These are phyloP conservation scores for Teunomyces funiuensis DNA, from an alignment of 805 yeast genomes.

Conservation along the genomic window DNA sequence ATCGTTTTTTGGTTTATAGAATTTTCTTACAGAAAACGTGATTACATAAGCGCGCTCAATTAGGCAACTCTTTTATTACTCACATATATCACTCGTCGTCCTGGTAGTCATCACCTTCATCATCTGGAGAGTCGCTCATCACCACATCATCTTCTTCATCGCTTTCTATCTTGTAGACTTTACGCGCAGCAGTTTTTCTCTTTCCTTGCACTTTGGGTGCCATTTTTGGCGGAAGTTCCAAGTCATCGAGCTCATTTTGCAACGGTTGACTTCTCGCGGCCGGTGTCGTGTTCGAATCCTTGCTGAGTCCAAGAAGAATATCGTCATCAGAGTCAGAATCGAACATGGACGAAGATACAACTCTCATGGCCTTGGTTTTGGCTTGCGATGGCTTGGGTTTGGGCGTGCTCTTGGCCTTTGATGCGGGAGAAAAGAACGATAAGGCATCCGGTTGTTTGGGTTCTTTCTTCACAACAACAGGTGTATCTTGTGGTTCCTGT, in stretches of 20 bases:
- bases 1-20: too few species aligned
- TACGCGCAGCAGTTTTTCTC: slow-evolving; percentile 11
- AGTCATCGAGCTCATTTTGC: slow-evolving; percentile 27
- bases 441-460: slow-evolving; percentile 14
- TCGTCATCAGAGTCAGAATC: slow-evolving; percentile 40
- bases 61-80: too few species aligned
- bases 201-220: slow-evolving; percentile 4
- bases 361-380: background rate
- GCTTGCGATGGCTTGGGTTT: slow-evolving; percentile 1
- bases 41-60: too few species aligned
- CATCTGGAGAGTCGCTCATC: slow-evolving; percentile 5
- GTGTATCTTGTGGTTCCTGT: background rate
- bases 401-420: slow-evolving; percentile 10
- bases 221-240: slow-evolving; percentile 8
- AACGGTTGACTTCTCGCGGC: slow-evolving; percentile 11
- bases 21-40: too few species aligned
- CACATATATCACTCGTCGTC: slow-evolving; percentile 19
- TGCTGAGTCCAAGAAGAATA: slow-evolving; percentile 14
- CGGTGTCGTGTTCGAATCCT: background rate
- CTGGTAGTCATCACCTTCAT: slow-evolving; percentile 8
- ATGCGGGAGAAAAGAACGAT: slow-evolving; percentile 17
- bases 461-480: slow-evolving; percentile 8
- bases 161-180: slow-evolving; percentile 11
- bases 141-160: slow-evolving; percentile 18
- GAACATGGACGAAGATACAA: slow-evolving; percentile 17